Conservation (phyloP, 192 early-diverging fungal genomes). For the Fimicolochytrium jonesii region DNA sequence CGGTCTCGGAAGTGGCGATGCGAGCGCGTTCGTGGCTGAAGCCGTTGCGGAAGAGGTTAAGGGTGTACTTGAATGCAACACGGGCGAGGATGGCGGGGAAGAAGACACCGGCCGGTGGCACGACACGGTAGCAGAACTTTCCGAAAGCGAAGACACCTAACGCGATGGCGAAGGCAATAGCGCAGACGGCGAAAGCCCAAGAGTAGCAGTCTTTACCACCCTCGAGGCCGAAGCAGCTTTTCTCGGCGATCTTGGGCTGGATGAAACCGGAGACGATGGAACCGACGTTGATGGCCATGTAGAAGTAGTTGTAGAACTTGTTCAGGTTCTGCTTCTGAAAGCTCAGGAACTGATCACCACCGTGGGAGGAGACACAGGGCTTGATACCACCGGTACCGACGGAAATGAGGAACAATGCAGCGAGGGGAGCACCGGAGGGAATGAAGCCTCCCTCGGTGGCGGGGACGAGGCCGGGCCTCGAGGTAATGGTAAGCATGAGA, state of each 20-base stretch:
- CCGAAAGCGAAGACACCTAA: conserved; percentile 48
- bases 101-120: conserved; percentile 58
- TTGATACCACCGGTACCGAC: conserved; percentile 65
- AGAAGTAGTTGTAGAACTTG: conserved; percentile 52
- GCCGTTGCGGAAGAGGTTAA: conserved; percentile 2
- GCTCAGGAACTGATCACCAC: conserved; percentile 54
- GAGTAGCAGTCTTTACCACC: conserved; percentile 43
- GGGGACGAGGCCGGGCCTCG: conserved; percentile 40
- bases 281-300: conserved; percentile 58
- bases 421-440: conserved; percentile 11
- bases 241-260: conserved; percentile 35
- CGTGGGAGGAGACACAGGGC: conserved; percentile 54
- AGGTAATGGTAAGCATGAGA: conserved; percentile 41
- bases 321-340: conserved; percentile 44
- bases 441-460: not conserved
- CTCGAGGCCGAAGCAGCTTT: conserved; percentile 28
- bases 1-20: not conserved
- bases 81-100: conserved; percentile 39
- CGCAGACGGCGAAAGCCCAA: conserved; percentile 38
- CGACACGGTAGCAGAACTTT: conserved; percentile 53
- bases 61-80: conserved; percentile 21
- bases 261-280: conserved; percentile 44
- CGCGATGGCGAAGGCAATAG: conserved; percentile 40
- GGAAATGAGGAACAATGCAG: conserved; percentile 45
- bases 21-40: conserved; percentile 5